Evolutionary conservation across 352 stramenopile genomes (phyloP), one percentile per base, ranked within the genome.

Genomic region (Peronospora farinosa): DNA sequence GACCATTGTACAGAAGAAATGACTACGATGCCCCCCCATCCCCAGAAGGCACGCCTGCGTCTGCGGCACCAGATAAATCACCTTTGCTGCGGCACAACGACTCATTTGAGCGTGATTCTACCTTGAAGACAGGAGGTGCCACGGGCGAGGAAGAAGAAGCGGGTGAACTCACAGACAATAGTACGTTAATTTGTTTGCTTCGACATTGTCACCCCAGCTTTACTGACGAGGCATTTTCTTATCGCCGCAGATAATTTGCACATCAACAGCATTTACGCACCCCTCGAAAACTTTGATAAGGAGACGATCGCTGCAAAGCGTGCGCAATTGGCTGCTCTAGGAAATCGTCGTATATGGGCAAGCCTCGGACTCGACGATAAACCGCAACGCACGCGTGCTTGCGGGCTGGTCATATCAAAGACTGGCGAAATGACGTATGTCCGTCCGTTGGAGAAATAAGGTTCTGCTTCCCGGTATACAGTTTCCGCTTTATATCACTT

Each of bases 281-380:
- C 80, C 36, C 54, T 93, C 13, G 78, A 87, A 31, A 79, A 62
- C 40, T 89, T 90, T 43, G 72, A 88, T 44, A 86, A 86, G 46
- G 78, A 92, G 28, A 73, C 79, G 7, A 74, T 92, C 19, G 78
- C 82, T n/a, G 76, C 76, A 12, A 92, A 92, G 44, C 79, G 82
- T 13, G 77, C 79, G 9, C 77, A 91, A 48, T 63, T 93, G 6
- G 63, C 75, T 27, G 77, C 75, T 25, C 60, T 90, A 3, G 78
- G 74, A 27, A 93, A 91, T 30, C 77, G 78, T 10, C 74, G 82
- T 15, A 90, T 93, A 33, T 93, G 82, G 82, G 76, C 82, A 36
- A 93, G 78, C 43, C 67, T 93, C 9, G 82, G 82, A n/a, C 56
- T 93, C 5, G 74, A 91, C 53, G 82, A 92, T 49, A 88, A 89